A percentile compares a stretch with the other conserved stretches of the same genome.
Conservation (phyloP, 345 rosid genomes). For the Trapa bicornis region DNA sequence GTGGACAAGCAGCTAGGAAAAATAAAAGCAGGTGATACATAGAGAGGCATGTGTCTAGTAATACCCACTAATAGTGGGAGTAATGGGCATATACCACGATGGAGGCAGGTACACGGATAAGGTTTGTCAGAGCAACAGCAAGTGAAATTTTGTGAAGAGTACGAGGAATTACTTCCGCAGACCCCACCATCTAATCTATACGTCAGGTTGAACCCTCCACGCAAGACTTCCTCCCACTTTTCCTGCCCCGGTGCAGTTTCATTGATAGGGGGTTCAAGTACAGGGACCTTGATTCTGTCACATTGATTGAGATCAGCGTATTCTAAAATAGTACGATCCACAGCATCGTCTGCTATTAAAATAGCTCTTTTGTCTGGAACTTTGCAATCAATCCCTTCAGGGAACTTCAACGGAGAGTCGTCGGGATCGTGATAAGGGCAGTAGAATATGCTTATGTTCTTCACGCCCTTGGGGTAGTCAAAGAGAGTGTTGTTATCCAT, state of each 20-base stretch:
- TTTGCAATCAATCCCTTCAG: not conserved
- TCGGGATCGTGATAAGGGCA: slow-evolving; percentile 5
- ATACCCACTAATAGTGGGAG: too few species aligned
- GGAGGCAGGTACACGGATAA: not conserved
- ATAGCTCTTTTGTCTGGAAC: not conserved
- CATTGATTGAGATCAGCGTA: not conserved
- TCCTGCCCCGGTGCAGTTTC: not conserved
- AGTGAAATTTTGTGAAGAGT: slow-evolving; percentile 5
- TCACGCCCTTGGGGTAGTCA: not conserved
- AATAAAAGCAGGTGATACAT: too few species aligned
- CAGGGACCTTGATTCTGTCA: slow-evolving; percentile 10
- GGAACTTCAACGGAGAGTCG: not conserved
- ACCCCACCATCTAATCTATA: slow-evolving; percentile 12
- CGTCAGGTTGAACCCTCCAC: slow-evolving; percentile 13
- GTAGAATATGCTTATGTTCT: slow-evolving; percentile 18
- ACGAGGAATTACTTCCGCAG: slow-evolving; percentile 23
- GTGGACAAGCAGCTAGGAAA: too few species aligned
- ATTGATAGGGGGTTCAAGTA: not conserved
- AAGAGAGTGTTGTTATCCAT: not conserved
- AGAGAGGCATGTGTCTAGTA: too few species aligned
- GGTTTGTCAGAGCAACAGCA: slow-evolving; percentile 24
- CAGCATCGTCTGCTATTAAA: not conserved
- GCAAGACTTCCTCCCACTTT: not conserved
- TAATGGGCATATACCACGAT: not conserved
- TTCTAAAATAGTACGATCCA: too few species aligned